These are phyloP conservation scores for Beauveria sp. DNA, from an alignment of 2,329 filamentous ascomycete genomes.

Conservation along the genomic window DNA sequence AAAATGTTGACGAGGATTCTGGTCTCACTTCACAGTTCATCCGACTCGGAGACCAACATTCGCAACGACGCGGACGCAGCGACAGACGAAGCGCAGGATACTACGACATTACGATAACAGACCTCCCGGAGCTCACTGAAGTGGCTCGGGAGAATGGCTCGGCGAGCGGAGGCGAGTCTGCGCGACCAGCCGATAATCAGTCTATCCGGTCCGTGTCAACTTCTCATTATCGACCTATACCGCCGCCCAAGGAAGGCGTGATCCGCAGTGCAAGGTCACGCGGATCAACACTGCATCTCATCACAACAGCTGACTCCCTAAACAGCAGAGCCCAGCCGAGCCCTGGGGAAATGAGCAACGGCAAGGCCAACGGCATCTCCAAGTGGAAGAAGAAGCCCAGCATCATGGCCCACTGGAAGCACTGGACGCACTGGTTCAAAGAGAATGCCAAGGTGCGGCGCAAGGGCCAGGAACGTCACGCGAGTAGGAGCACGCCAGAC, in stretches of 20 bases:
- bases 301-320: slow-evolving; percentile 54
- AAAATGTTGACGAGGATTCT: slow-evolving; percentile 73
- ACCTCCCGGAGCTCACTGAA: slow-evolving; percentile 72
- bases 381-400: slow-evolving; percentile 51
- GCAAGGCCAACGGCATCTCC: slow-evolving; percentile 22
- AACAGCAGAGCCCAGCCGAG: slow-evolving; percentile 22
- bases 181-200: slow-evolving; percentile 70
- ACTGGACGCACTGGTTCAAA: slow-evolving; percentile 56
- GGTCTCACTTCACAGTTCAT: slow-evolving; percentile 39
- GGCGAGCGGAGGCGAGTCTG: slow-evolving; percentile 34
- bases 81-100: slow-evolving; percentile 66
- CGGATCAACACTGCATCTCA: slow-evolving; percentile 80
- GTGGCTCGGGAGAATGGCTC: slow-evolving; percentile 36
- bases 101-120: slow-evolving; percentile 59
- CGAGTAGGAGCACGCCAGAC: slow-evolving; percentile 53
- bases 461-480: slow-evolving; percentile 39
- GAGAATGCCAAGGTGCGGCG: slow-evolving; percentile 50
- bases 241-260: slow-evolving; percentile 77
- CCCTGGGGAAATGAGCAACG: slow-evolving; percentile 19
- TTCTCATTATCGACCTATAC: slow-evolving; percentile 65
- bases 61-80: slow-evolving; percentile 64
- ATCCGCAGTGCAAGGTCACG: slow-evolving; percentile 62
- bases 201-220: slow-evolving; percentile 69
- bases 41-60: slow-evolving; percentile 34
- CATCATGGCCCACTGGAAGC: slow-evolving; percentile 54